Evolutionary conservation across 495 filamentous ascomycete genomes (phyloP), one percentile per base, ranked within the genome.

Genomic region (Penicillium bovifimosum): DNA sequence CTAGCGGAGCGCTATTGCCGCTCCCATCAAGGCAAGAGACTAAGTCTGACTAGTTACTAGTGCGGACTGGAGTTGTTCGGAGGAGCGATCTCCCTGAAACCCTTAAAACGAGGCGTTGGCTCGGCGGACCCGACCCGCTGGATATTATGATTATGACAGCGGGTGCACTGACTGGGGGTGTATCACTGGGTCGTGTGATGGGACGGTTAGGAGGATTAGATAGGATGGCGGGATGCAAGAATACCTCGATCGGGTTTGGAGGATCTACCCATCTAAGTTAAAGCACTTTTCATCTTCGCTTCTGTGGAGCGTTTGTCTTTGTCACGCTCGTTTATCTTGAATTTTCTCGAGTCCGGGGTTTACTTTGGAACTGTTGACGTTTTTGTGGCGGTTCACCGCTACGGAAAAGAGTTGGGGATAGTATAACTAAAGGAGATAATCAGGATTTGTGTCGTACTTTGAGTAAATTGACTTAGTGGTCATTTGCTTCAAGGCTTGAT

Each of bases 61-160:
- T n/a, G n/a, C n/a, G n/a, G n/a, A n/a, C n/a, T n/a, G 56, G 56
- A 55, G 39, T 32, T 65, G 38, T 39, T 62, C 62, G 56, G 62
- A 16, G 49, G 58, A 54, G 52, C 57, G 56, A 61, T 59, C 40
- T 61, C 50, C 56, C 60, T 65, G 62, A 65, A 65, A 65, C 62
- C 20, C 20, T 42, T 29, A 34, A 17, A 42, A 27, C 50, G 51
- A 62, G 56, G 54, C 53, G 47, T 41, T 47, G 16, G 9, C 45
- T 51, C 54, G 50, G 56, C 39, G 45, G 47, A 52, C 13, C 43
- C 28, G 46, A 33, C 27, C 43, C 28, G 46, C 33, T 17, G 41
- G 40, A 33, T 44, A 54, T 24, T 55, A 58, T 62, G 62, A 54
- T 24, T 55, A 58, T 62, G 62, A 59, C 61, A 62, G 59, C 59